These are phyloP conservation scores for Eucalyptus coolabah DNA, from an alignment of 345 rosid species.

Conservation along the genomic window DNA sequence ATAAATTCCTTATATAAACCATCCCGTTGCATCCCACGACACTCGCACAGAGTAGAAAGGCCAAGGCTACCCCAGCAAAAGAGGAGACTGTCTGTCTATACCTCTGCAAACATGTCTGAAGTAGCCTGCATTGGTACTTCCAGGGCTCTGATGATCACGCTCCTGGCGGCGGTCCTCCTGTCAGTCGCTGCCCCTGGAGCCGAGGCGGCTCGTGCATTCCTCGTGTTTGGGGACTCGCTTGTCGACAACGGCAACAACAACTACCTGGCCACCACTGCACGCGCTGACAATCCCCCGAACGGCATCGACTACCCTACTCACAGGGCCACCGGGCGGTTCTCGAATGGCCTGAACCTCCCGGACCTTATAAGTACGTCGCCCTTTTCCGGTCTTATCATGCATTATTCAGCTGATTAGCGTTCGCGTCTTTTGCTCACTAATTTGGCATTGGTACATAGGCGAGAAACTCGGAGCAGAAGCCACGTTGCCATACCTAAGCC, in stretches of 20 bases:
- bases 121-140: neutral
- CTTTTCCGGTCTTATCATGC: neutral
- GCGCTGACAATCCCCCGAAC: constrained; percentile 35
- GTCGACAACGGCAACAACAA: constrained; percentile 45
- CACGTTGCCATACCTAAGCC: constrained; percentile 27
- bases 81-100: neutral
- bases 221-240: constrained; percentile 30
- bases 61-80: neutral
- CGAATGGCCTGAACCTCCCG: constrained; percentile 36
- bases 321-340: constrained; percentile 32
- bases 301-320: constrained; percentile 36
- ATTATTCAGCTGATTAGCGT: neutral
- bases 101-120: neutral
- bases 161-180: neutral
- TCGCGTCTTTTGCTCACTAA: neutral
- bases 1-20: neutral
- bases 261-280: constrained; percentile 32
- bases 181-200: neutral
- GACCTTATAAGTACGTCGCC: constrained; percentile 23
- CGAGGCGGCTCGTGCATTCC: constrained; percentile 10
- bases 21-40: neutral
- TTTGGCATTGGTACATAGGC: neutral
- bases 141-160: neutral
- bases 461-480: constrained; percentile 24
- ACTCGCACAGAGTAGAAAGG: neutral